A percentile compares a stretch with the other conserved stretches of the same genome.
Conservation (phyloP, 108 stramenopile species). For the Fistulifera solaris region DNA sequence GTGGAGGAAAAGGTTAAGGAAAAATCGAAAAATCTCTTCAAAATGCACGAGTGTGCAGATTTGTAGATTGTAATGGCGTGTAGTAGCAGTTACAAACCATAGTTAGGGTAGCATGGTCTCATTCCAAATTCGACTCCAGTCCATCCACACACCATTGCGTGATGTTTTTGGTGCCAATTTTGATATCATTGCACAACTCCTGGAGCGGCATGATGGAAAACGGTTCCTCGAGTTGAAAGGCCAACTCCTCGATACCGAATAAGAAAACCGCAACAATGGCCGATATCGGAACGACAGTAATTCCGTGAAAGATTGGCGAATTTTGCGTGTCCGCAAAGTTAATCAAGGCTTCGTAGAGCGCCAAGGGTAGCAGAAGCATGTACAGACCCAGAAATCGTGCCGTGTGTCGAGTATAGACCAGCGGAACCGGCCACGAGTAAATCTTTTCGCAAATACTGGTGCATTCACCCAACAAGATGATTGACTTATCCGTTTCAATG, state of each 20-base stretch:
- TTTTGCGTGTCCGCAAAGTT: conserved; percentile 15
- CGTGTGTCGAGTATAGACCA: conserved; percentile 63
- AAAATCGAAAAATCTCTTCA: too few species aligned
- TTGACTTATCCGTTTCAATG: conserved; percentile 46
- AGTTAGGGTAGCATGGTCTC: too few species aligned
- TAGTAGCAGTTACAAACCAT: too few species aligned
- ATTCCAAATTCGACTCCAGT: too few species aligned
- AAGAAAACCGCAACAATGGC: conserved; percentile 37
- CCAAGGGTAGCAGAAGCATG: conserved; percentile 43
- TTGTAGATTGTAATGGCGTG: too few species aligned
- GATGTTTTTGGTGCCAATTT: too few species aligned
- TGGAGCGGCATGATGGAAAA: conserved; percentile 70
- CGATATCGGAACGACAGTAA: conserved; percentile 31
- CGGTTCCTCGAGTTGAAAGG: conserved; percentile 68
- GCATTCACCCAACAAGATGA: conserved; percentile 32
- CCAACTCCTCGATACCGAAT: conserved; percentile 64
- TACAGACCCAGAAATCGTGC: conserved; percentile 52
- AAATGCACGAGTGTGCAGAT: too few species aligned
- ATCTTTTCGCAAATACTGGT: conserved; percentile 35
- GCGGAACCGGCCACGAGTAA: conserved; percentile 44
- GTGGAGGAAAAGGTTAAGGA: too few species aligned
- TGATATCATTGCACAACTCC: conserved; percentile 22
- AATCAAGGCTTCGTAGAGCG: conserved; percentile 27
- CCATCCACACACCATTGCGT: too few species aligned
- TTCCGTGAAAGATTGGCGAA: neutral